Conservation (phyloP, 768 basidiomycete genomes). For the Trichaptum fuscoviolaceum region DNA sequence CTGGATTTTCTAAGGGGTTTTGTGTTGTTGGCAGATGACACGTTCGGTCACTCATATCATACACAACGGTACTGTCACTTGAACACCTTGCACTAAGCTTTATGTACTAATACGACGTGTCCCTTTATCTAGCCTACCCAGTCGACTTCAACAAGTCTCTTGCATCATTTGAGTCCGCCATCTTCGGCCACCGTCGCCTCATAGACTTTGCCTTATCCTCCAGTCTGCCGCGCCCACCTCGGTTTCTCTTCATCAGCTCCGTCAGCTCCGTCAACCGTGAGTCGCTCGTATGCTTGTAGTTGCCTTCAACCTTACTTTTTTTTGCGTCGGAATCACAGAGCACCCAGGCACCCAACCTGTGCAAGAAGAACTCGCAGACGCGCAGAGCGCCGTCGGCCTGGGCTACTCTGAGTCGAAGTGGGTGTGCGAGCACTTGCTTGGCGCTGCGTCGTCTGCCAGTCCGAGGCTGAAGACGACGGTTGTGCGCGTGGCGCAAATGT, state of each 20-base stretch:
- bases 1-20: neutral
- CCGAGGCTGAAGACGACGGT: slow-evolving; percentile 21
- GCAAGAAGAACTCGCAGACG: slow-evolving; percentile 10
- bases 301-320: slow-evolving; percentile 1
- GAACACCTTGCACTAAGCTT: no score
- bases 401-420: slow-evolving; percentile 42
- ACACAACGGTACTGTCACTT: slow-evolving; percentile 22
- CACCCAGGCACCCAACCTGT: neutral
- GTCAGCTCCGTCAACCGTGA: slow-evolving; percentile 23
- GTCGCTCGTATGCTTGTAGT: slow-evolving; percentile 17
- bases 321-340: neutral
- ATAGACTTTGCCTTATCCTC: slow-evolving; percentile 32
- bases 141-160: slow-evolving; percentile 38
- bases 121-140: slow-evolving; percentile 27
- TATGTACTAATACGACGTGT: no score
- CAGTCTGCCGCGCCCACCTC: slow-evolving; percentile 14
- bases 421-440: slow-evolving; percentile 39
- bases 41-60: slow-evolving; percentile 31
- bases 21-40: slow-evolving; percentile 14
- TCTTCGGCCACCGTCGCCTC: slow-evolving; percentile 35
- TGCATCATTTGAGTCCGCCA: slow-evolving; percentile 37
- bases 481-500: slow-evolving; percentile 40
- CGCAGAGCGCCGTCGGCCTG: slow-evolving; percentile 20
- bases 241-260: slow-evolving; percentile 29
- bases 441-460: slow-evolving; percentile 15